Conservation (phyloP, 257 asterid genomes). For the Fraxinus anomala region DNA sequence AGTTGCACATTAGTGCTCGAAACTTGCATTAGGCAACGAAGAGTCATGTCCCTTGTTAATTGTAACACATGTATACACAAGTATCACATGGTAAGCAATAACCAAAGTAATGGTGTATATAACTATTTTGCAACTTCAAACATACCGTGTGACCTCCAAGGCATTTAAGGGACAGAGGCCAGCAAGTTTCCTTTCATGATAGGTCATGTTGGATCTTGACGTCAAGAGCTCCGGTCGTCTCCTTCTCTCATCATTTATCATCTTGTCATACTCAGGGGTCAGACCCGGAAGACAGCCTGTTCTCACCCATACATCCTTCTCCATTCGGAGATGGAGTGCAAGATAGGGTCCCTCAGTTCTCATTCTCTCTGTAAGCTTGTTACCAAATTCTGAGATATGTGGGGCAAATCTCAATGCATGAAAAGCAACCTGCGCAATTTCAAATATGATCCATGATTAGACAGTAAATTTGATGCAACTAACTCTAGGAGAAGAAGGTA, state of each 20-base stretch:
- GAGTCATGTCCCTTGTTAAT: neutral
- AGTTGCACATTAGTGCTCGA: neutral
- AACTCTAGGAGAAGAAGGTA: neutral
- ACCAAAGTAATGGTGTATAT: neutral
- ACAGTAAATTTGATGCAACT: neutral
- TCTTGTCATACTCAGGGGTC: conserved; percentile 55
- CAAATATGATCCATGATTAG: conserved; percentile 6
- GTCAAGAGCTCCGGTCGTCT: conserved; percentile 68
- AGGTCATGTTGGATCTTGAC: conserved; percentile 85
- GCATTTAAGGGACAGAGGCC: conserved; percentile 90
- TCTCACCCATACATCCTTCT: conserved; percentile 95
- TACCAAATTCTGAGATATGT: conserved; percentile 60
- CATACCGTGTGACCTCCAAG: conserved; percentile 67
- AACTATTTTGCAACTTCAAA: neutral
- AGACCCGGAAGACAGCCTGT: conserved; percentile 96
- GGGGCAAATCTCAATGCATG: conserved; percentile 82
- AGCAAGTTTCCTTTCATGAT: conserved; percentile 71
- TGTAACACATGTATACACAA: neutral
- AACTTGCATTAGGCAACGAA: neutral
- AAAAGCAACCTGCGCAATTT: conserved; percentile 75
- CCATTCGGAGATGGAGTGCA: conserved; percentile 94
- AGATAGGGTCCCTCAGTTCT: conserved; percentile 83
- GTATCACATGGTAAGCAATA: neutral
- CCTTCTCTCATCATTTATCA: conserved; percentile 71
- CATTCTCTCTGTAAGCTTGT: conserved; percentile 73